Conservation (phyloP, 495 filamentous ascomycete species). For the Daldinia vernicosa region DNA sequence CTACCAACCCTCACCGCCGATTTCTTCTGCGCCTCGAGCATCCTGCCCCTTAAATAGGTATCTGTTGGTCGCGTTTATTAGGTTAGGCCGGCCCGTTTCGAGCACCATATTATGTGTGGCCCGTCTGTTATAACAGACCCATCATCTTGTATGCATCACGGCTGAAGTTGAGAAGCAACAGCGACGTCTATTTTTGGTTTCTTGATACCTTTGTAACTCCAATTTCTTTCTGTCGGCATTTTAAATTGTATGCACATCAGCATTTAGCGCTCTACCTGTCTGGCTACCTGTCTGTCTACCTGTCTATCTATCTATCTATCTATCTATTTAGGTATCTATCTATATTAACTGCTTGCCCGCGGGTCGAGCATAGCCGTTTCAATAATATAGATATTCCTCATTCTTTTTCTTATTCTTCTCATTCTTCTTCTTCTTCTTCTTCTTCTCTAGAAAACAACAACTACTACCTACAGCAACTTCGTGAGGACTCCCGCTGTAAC, state of each 20-base stretch:
- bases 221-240: background rate
- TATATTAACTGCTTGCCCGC: slow-evolving; percentile 24
- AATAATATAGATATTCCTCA: slow-evolving; percentile 11
- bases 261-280: slow-evolving; percentile 25
- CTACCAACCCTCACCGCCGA: background rate
- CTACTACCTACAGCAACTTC: background rate
- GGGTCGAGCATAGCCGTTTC: slow-evolving; percentile 17
- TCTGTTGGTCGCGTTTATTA: background rate
- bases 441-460: background rate
- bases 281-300: too few species aligned
- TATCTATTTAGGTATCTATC: slow-evolving; percentile 1
- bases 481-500: slow-evolving; percentile 8
- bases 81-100: background rate
- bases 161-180: slow-evolving; percentile 29
- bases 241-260: slow-evolving; percentile 33
- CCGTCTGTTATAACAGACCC: background rate
- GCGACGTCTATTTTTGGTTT: slow-evolving; percentile 20
- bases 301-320: slow-evolving; percentile 8
- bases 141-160: slow-evolving; percentile 20
- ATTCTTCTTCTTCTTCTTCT: background rate
- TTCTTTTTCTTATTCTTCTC: background rate
- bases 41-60: background rate
- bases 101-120: background rate
- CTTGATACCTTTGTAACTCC: background rate
- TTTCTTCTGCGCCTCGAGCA: background rate